Conservation (phyloP, 176 grass and related monocot genomes). For the Phoenix dactylifera region DNA sequence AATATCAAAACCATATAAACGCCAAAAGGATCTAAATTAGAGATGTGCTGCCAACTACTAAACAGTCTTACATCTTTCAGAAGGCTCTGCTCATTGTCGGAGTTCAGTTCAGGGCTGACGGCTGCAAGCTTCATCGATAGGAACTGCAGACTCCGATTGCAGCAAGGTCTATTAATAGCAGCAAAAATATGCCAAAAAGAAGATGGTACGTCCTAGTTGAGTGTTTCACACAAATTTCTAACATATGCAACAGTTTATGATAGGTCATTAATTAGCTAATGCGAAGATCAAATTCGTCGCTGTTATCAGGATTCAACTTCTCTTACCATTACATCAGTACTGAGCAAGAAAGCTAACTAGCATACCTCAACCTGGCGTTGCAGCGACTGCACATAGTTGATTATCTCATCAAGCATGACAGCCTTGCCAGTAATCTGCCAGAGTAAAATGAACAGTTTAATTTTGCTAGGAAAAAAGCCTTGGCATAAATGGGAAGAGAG, state of each 20-base stretch:
- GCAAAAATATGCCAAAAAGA: too few species aligned
- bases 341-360: too few species aligned
- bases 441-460: constrained; percentile 12
- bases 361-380: constrained; percentile 86
- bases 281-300: too few species aligned
- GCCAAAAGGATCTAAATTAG: neutral
- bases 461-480: neutral
- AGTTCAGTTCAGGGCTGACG: constrained; percentile 47
- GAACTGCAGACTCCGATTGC: constrained; percentile 47
- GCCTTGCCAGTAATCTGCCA: constrained; percentile 86
- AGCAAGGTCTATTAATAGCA: neutral
- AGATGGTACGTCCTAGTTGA: too few species aligned
- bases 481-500: constrained; percentile 4
- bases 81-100: constrained; percentile 56
- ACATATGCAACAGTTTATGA: too few species aligned
- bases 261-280: too few species aligned
- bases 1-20: constrained; percentile 3
- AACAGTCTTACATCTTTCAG: constrained; percentile 56
- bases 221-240: too few species aligned
- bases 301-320: too few species aligned
- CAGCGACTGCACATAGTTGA: constrained; percentile 96
- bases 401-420: constrained; percentile 99
- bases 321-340: too few species aligned
- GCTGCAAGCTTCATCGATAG: constrained; percentile 80
- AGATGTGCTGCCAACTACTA: neutral